Conservation (phyloP, 495 filamentous ascomycete genomes). For the Aspergillus taichungensis region DNA sequence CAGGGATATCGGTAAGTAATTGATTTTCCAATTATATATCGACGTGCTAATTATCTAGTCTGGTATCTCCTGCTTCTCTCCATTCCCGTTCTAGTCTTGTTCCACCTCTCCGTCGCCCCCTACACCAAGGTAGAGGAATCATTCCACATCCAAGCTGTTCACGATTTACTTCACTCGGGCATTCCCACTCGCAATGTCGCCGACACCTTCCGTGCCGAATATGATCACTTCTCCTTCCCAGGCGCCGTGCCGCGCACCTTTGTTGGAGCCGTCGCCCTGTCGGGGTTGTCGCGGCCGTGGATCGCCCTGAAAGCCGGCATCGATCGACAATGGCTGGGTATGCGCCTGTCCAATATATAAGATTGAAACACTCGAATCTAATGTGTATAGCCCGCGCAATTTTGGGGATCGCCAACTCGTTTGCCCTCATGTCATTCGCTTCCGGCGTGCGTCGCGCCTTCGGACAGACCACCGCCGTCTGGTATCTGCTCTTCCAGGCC, state of each 20-base stretch:
- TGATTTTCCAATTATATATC: not conserved
- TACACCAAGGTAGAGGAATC: slow-evolving; percentile 99
- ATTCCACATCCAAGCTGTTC: slow-evolving; percentile 92
- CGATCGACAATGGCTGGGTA: slow-evolving; percentile 47
- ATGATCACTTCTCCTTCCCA: slow-evolving; percentile 89
- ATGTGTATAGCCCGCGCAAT: slow-evolving; percentile 55
- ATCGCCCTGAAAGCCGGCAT: slow-evolving; percentile 33
- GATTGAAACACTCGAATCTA: not conserved
- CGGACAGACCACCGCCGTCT: slow-evolving; percentile 60
- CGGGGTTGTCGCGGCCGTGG: slow-evolving; percentile 58
- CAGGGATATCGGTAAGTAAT: not conserved
- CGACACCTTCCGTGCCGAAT: slow-evolving; percentile 41
- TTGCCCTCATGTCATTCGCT: slow-evolving; percentile 55
- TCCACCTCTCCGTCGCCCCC: slow-evolving; percentile 72
- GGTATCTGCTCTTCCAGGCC: slow-evolving; percentile 75
- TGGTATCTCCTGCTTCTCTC: slow-evolving; percentile 38
- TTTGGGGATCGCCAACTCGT: slow-evolving; percentile 71
- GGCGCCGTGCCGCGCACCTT: slow-evolving; percentile 90
- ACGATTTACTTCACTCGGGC: slow-evolving; percentile 79
- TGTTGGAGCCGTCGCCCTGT: slow-evolving; percentile 65
- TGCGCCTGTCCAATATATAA: not conserved
- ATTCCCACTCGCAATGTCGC: slow-evolving; percentile 50
- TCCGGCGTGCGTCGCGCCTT: slow-evolving; percentile 55
- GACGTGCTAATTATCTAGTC: slow-evolving; percentile 5
- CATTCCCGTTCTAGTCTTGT: slow-evolving; percentile 57